Percentiles rank a stretch among this genome's conserved stretches.
phyloP scores from a whole-genome alignment of 495 filamentous ascomycete genomes.

The Aspergillus bridgeri region DNA sequence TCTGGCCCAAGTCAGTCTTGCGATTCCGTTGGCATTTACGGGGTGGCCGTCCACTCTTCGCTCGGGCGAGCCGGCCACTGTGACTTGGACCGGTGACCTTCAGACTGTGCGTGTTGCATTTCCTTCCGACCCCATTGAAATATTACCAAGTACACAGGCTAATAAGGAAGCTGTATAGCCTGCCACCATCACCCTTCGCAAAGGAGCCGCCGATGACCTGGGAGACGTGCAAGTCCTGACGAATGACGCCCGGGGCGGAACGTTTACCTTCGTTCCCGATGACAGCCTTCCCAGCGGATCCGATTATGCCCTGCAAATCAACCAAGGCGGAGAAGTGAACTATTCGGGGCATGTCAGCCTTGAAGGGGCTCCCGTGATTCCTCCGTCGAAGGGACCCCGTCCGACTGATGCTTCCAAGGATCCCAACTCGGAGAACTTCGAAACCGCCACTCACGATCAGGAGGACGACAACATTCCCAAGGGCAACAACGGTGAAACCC shows the following conservation, averaged over 20 bases:
- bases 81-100: conserved; percentile 42
- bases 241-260: conserved; percentile 29
- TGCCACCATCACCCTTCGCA: conserved; percentile 43
- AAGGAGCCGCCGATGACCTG: conserved; percentile 38
- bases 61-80: conserved; percentile 37
- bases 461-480: conserved; percentile 16
- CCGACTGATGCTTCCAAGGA: background rate
- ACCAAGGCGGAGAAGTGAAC: conserved; percentile 39
- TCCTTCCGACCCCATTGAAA: background rate
- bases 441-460: conserved; percentile 14
- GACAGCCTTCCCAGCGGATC: conserved; percentile 31
- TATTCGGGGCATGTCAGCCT: conserved; percentile 42
- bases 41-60: conserved; percentile 37
- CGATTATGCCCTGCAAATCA: conserved; percentile 48
- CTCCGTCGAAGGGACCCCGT: conserved; percentile 5
- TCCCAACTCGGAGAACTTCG: conserved; percentile 6
- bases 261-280: conserved; percentile 42
- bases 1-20: conserved; percentile 24
- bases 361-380: conserved; percentile 8
- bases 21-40: conserved; percentile 41
- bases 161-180: conserved; percentile 19
- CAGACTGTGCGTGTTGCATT: conserved; percentile 23
- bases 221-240: conserved; percentile 40
- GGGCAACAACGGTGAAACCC: conserved; percentile 12
- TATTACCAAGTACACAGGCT: background rate